phyloP scores from a whole-genome alignment of 2,329 filamentous ascomycete genomes.

The Fusarium sp. region DNA sequence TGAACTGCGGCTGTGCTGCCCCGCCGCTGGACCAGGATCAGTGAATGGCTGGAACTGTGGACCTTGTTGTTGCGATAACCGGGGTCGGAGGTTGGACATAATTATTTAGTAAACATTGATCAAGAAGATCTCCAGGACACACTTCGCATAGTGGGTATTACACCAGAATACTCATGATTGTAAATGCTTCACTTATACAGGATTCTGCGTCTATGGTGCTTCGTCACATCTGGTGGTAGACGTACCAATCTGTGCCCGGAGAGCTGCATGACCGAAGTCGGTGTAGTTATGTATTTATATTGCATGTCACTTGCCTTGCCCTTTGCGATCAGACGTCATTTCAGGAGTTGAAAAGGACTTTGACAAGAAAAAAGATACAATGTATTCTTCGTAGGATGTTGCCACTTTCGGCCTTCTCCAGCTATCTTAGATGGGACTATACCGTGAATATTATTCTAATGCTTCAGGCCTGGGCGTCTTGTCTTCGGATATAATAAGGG shows the following conservation, averaged over 20 bases:
- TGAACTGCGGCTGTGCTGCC: constrained; percentile 46
- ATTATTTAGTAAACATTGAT: not conserved
- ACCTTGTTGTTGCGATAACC: constrained; percentile 26
- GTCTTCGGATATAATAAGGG: not conserved
- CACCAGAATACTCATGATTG: not conserved
- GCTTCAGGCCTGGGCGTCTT: not conserved
- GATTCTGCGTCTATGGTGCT: not conserved
- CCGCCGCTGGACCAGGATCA: constrained; percentile 36
- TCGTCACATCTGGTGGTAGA: no score
- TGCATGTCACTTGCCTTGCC: not conserved
- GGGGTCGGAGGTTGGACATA: constrained; percentile 6
- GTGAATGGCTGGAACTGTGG: constrained; percentile 23
- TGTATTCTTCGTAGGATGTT: not conserved
- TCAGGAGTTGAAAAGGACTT: not conserved
- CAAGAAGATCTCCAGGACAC: not conserved
- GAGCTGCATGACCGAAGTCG: no score
- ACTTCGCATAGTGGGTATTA: not conserved
- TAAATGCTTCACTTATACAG: not conserved
- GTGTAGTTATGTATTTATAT: not conserved
- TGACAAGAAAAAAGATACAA: not conserved
- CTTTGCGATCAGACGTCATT: constrained; percentile 4
- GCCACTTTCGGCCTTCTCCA: not conserved
- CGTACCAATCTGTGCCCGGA: no score
- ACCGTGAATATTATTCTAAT: not conserved
- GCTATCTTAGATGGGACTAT: not conserved